Base-by-base conservation (phyloP, 2,329 filamentous ascomycete genomes). In the Exophiala viscosa region DNA sequence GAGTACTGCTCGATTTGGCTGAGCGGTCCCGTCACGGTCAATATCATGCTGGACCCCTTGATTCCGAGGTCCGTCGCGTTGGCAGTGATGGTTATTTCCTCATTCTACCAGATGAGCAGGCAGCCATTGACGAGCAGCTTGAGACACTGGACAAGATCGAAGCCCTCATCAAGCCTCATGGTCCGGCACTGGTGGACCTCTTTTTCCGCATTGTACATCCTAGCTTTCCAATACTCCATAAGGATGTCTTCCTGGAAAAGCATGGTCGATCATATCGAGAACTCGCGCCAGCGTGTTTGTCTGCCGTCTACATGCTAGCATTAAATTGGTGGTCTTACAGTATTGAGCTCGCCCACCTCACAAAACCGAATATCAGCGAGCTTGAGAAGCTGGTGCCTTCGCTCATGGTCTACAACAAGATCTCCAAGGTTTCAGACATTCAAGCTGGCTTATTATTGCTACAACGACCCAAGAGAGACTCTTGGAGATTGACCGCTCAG, bases 121-220 rank as follows among this genome's bases (percentile, higher is more conserved):
- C 10, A 14, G 35, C 6, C 18, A 48, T 48, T 10, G 31, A 39
- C 11, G 45, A 48, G 20, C 45, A 48, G 50, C 39, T 65, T 44
- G 50, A 62, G 28, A 59, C 61, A 41, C 52, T 64, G 15, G 60
- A 64, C 48, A 56, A 58, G 36, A 62, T 95, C 62, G 88, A 95
- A 72, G 79, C 80, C 49, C 76, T 90, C 35, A 86, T 95, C 32
- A 80, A 83, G 15, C 86, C 88, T 3, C 81, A 93, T 67, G 89
- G 89, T n/a, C 82, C 83, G 49, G 81, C 80, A 47, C 74, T 95
- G 52, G 81, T 95, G 60, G 85, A 90, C 61, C 74, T 93, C 35
- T 95, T 90, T 74, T 95, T 95, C 66, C 80, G 82, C 55, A 80
- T 88, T 55, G 84, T 93, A 17, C 89, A 93, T 67, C 88, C 88